Percentiles rank a stretch among this genome's conserved stretches.
Conservation (phyloP, 176 grass and related monocot species). For the Otatea glauca region DNA sequence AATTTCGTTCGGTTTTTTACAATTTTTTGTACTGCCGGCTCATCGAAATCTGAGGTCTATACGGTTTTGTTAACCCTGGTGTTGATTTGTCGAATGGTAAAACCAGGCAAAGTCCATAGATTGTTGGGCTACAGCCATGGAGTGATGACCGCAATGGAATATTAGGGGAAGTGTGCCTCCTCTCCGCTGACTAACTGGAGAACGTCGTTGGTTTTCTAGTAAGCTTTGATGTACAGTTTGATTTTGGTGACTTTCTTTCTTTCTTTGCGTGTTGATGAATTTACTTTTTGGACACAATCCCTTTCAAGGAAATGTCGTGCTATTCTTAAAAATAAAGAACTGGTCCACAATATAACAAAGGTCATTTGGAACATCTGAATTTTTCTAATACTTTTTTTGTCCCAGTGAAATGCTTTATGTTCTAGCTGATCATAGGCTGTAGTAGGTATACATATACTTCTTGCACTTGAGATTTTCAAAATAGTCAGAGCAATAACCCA, state of each 20-base stretch:
- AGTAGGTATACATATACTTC: no score
- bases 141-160: neutral
- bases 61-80: no score
- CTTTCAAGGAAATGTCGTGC: neutral
- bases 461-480: no score
- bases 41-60: no score
- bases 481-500: neutral
- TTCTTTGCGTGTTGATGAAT: neutral
- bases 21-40: no score
- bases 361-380: no score
- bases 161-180: neutral
- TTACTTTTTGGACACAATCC: neutral
- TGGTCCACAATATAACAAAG: no score
- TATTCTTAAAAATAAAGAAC: neutral
- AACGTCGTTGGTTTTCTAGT: neutral
- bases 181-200: neutral
- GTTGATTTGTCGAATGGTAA: slow-evolving; percentile 38
- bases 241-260: neutral
- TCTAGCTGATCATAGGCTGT: no score
- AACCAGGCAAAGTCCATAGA: neutral
- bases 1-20: no score
- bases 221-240: neutral
- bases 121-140: neutral
- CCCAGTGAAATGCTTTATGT: no score
- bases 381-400: no score